phyloP scores from a whole-genome alignment of 345 rosid genomes.

The Bretschneidera sinensis region DNA sequence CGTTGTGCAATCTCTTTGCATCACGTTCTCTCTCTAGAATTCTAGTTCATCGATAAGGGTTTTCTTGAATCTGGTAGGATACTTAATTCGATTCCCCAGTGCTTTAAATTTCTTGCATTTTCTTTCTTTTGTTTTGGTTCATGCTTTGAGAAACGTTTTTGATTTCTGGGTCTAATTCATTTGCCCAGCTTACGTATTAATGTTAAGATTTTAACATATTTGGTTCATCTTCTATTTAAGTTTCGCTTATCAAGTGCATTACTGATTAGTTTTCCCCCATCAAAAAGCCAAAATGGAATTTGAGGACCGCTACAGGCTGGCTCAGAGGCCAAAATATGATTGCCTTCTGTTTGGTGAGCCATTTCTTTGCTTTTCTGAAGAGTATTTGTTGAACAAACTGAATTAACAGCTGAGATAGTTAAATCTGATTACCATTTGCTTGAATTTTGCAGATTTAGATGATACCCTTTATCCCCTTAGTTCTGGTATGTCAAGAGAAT shows the following conservation, averaged over 20 bases:
- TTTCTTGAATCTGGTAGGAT: conserved; percentile 23
- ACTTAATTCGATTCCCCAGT: background rate
- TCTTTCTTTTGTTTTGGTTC: background rate
- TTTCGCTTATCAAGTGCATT: conserved; percentile 14
- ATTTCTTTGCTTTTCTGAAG: conserved; percentile 1
- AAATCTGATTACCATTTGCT: conserved; percentile 2
- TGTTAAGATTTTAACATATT: conserved; percentile 14
- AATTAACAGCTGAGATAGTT: background rate
- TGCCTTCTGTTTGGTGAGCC: conserved; percentile 80
- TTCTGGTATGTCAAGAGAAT: conserved; percentile 51
- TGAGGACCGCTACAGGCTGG: conserved; percentile 35
- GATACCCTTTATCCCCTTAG: conserved; percentile 85
- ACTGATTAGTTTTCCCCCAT: background rate
- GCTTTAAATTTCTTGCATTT: conserved; percentile 6
- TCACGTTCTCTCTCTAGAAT: conserved; percentile 1
- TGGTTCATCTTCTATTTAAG: conserved; percentile 27
- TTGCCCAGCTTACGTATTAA: conserved; percentile 21
- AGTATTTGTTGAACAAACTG: background rate
- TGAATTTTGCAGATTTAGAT: conserved; percentile 59
- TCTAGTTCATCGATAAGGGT: conserved; percentile 9
- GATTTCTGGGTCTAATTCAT: conserved; percentile 7
- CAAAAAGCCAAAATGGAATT: conserved; percentile 40
- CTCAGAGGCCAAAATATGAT: conserved; percentile 47
- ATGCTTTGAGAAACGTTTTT: background rate
- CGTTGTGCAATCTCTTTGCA: background rate